Evolutionary conservation across 495 filamentous ascomycete species (phyloP), one percentile per base, ranked within the genome.

Genomic region (Penicillium egyptiacum): DNA sequence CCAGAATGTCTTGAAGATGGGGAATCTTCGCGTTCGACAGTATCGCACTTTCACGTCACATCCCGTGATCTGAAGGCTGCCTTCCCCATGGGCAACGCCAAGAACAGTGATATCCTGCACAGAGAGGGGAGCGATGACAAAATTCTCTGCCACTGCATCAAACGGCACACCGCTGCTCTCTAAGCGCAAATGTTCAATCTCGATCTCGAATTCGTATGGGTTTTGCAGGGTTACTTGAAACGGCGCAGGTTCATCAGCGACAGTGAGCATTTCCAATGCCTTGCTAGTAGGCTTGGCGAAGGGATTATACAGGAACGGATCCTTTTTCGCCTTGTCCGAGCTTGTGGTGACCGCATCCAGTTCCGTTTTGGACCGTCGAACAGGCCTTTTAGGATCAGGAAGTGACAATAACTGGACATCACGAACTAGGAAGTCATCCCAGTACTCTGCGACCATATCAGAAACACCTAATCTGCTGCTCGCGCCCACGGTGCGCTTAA

Each of bases 391-490:
- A 19, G 73, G 74, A 33, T 76, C 71, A 43, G 75, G 69, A 31
- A 81, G 72, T 26, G 84, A 74, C 23, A 83, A 78, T 25, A 94
- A 70, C 46, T 88, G 84, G 31, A 98, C 79, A 58, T 86, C 91
- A 31, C 94, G 84, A 40, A 98, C 79, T 0, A 98, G 79, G 65
- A 98, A 98, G 46, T 93, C 88, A 70, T 98, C 94, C 94, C 94
- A 98, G 65, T 96, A 98, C 51, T 93, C 88, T 17, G 89, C 90
- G 53, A 87, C 81, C 44, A 93, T 67, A 54, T 85, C 67, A 5
- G 78, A 70, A 3, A 90, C 70, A 1, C 92, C 91, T 35, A 96
- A 73, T 56, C 87, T 87, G 62, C 81, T 82, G 0, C 88, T 86
- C 19, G 91, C 83, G 33, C 80, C 84, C 17, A 92, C 80, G 10